phyloP scores from a whole-genome alignment of 2,329 filamentous ascomycete species.

The Ceratocystis ficicola region DNA sequence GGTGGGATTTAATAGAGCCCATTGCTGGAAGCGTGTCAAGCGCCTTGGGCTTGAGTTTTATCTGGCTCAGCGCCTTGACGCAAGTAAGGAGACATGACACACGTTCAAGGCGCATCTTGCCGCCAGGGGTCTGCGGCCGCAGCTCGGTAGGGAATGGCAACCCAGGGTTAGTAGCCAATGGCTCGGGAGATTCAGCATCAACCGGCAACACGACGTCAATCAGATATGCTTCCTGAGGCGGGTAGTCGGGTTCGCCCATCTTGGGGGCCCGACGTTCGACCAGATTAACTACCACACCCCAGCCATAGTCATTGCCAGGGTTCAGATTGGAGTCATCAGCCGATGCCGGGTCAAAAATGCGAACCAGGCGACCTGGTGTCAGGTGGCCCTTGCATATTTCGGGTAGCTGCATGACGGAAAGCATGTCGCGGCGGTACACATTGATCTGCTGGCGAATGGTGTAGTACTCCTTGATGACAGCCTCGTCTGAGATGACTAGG shows the following conservation, averaged over 20 bases:
- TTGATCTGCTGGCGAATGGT: constrained; percentile 75
- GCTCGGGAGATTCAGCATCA: constrained; percentile 35
- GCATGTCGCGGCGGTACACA: constrained; percentile 76
- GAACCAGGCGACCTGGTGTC: constrained; percentile 75
- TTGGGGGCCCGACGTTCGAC: constrained; percentile 53
- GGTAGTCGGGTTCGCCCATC: constrained; percentile 53
- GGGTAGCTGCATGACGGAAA: constrained; percentile 81
- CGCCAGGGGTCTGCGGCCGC: constrained; percentile 48
- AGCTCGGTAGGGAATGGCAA: constrained; percentile 48
- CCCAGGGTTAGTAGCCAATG: constrained; percentile 32
- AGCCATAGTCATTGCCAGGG: constrained; percentile 60
- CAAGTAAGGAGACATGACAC: constrained; percentile 79
- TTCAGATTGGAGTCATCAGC: constrained; percentile 34
- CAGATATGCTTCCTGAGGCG: constrained; percentile 65
- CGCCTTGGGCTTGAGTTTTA: constrained; percentile 45
- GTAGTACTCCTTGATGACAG: constrained; percentile 87
- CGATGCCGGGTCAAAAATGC: constrained; percentile 56
- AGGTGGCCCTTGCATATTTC: constrained; percentile 75
- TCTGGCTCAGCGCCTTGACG: constrained; percentile 70
- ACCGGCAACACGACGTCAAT: constrained; percentile 67
- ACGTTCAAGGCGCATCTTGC: constrained; percentile 62
- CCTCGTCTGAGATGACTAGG: constrained; percentile 72
- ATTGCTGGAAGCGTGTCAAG: constrained; percentile 18
- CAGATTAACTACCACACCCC: constrained; percentile 78
- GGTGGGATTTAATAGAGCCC: constrained; percentile 49